Conservation (phyloP, 116 monocot species). For the Thalassia testudinum region DNA sequence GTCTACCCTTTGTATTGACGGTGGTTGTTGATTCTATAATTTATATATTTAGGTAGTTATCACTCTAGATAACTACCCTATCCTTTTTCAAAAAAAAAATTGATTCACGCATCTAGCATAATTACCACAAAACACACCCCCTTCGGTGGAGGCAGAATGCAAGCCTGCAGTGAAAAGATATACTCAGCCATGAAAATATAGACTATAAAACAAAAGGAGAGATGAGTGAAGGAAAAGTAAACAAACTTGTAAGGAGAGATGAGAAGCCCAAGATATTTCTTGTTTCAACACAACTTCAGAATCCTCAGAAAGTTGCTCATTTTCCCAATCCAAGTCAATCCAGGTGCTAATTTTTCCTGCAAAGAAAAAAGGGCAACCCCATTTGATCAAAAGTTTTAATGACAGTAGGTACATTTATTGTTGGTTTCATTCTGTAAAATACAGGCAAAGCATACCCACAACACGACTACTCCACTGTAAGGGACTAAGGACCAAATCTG, state of each 20-base stretch:
- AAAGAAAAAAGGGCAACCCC: not conserved
- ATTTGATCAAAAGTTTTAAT: no score
- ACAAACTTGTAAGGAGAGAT: constrained; percentile 82
- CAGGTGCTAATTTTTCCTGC: constrained; percentile 84
- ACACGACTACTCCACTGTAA: constrained; percentile 95
- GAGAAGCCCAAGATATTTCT: constrained; percentile 95
- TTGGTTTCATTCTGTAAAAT: no score
- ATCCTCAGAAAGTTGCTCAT: constrained; percentile 50
- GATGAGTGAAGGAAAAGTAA: not conserved
- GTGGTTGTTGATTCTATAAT: no score
- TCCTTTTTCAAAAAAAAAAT: no score
- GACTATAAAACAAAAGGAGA: no score
- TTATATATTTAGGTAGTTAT: no score
- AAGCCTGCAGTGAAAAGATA: constrained; percentile 71
- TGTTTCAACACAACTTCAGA: constrained; percentile 78
- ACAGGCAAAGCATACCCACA: constrained; percentile 42
- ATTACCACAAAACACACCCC: constrained; percentile 42
- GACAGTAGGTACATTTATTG: not conserved
- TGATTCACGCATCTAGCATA: constrained; percentile 92
- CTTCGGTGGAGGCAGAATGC: constrained; percentile 84
- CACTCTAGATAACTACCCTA: no score
- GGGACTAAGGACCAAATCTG: constrained; percentile 60
- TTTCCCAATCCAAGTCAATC: constrained; percentile 88
- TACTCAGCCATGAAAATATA: no score
- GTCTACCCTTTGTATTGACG: no score